phyloP scores from a whole-genome alignment of 169 alveolate species.

The Eimeria necatrix region DNA sequence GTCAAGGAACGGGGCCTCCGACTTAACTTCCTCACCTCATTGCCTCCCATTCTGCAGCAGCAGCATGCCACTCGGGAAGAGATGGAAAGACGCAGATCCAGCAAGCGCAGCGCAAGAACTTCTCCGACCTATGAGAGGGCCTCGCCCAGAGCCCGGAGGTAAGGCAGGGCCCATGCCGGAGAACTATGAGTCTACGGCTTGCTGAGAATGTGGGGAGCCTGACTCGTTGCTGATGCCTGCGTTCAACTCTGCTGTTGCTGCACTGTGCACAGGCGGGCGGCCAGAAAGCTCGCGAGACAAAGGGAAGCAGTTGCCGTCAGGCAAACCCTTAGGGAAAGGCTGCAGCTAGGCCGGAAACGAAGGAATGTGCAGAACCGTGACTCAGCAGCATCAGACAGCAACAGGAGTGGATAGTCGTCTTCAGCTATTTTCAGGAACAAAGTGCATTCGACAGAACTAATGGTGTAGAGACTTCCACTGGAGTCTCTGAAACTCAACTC shows the following conservation, averaged over 20 bases:
- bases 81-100: not conserved
- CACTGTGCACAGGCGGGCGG: not conserved
- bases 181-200: not conserved
- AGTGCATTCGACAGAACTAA: too few species aligned
- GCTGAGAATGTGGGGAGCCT: too few species aligned
- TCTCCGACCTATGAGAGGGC: not conserved
- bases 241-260: not conserved
- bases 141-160: constrained; percentile 17
- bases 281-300: constrained; percentile 13
- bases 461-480: too few species aligned
- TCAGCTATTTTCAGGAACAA: too few species aligned
- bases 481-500: too few species aligned
- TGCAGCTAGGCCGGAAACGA: not conserved
- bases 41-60: constrained; percentile 8
- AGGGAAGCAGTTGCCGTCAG: not conserved
- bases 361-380: not conserved
- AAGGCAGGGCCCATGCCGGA: not conserved
- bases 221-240: not conserved
- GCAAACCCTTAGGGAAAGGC: not conserved
- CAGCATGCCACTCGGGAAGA: not conserved
- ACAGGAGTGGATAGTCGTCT: not conserved
- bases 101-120: not conserved
- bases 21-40: not conserved
- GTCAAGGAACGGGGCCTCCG: constrained; percentile 13
- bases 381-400: not conserved